A percentile compares a stretch with the other conserved stretches of the same genome.
These are phyloP conservation scores for Zalerion maritima DNA, from an alignment of 495 filamentous ascomycete genomes.

Conservation along the genomic window DNA sequence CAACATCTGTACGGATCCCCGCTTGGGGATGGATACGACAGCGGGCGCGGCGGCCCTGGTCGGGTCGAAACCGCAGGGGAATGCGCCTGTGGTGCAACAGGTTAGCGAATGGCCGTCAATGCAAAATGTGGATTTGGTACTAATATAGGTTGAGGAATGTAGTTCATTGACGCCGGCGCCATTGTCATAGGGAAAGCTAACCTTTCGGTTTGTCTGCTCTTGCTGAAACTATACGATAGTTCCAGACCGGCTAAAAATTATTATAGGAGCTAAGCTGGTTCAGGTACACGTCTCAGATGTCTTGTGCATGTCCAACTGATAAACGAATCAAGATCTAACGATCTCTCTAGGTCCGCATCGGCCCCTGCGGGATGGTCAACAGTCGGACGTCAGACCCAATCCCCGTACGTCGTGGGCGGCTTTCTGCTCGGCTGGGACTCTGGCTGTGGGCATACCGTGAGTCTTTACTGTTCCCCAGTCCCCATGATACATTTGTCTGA, in stretches of 20 bases:
- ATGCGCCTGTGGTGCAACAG: no score
- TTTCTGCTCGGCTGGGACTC: slow-evolving; percentile 8
- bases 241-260: slow-evolving; percentile 1
- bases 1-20: no score
- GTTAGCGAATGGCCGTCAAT: no score
- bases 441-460: slow-evolving; percentile 12
- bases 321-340: neutral
- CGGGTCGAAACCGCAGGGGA: no score
- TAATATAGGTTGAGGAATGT: no score
- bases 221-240: slow-evolving; percentile 1
- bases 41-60: no score
- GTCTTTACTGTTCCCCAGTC: no score
- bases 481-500: no score
- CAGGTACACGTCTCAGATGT: neutral
- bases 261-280: neutral
- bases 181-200: slow-evolving; percentile 13
- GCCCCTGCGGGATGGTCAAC: slow-evolving; percentile 21
- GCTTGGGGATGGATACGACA: no score
- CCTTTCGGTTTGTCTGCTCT: slow-evolving; percentile 11
- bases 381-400: slow-evolving; percentile 12
- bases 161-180: no score
- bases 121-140: no score
- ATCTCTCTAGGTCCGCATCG: no score
- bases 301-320: neutral
- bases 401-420: slow-evolving; percentile 16